phyloP scores from a whole-genome alignment of 2,329 filamentous ascomycete genomes.

The Paecilomyces niveus region DNA sequence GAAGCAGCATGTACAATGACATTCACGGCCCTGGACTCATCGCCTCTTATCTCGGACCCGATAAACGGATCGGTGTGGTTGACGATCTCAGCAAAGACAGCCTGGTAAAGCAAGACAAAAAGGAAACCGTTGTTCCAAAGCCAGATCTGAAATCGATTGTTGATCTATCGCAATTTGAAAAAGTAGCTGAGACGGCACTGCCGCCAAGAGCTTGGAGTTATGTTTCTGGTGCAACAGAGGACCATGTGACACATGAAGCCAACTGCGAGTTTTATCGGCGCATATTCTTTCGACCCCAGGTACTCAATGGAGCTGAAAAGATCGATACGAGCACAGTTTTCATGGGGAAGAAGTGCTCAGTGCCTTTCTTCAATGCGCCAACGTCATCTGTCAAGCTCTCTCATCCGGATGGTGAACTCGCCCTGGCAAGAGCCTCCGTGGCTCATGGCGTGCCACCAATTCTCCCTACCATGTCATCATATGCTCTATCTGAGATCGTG shows the following conservation, averaged over 20 bases:
- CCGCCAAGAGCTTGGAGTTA: not conserved
- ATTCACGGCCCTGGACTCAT: constrained; percentile 36
- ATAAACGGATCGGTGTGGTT: not conserved
- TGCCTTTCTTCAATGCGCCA: not conserved
- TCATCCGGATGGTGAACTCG: constrained; percentile 52
- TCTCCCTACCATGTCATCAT: constrained; percentile 49
- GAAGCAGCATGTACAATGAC: constrained; percentile 46
- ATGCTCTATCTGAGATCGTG: constrained; percentile 44
- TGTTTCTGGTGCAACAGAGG: not conserved
- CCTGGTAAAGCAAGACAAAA: not conserved
- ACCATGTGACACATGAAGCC: not conserved
- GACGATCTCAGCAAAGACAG: not conserved
- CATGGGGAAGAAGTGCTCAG: not conserved
- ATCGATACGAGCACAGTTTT: not conserved
- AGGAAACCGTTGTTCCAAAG: not conserved
- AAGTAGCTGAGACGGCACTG: not conserved
- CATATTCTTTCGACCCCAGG: not conserved
- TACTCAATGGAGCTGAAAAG: not conserved
- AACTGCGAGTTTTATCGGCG: not conserved
- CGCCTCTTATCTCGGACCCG: not conserved
- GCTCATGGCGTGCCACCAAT: constrained; percentile 44
- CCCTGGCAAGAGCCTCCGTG: constrained; percentile 40
- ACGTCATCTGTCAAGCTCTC: constrained; percentile 38
- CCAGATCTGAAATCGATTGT: not conserved
- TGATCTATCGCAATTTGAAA: not conserved